These are phyloP conservation scores for Austroboletus rostrupii DNA, from an alignment of 1,284 basidiomycete genomes.

Conservation along the genomic window DNA sequence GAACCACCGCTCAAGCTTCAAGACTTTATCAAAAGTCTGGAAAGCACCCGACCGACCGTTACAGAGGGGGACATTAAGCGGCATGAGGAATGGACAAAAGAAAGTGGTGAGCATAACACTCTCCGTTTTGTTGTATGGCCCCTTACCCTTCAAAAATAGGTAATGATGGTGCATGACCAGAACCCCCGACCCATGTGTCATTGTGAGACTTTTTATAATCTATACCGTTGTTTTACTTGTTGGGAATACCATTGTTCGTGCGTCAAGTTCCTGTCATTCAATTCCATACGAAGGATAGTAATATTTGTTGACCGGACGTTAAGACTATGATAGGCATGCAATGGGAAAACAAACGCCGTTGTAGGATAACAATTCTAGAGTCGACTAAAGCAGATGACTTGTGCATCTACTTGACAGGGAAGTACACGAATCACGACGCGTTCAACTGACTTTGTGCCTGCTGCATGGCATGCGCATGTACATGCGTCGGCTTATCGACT, in stretches of 20 bases:
- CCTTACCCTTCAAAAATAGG: constrained; percentile 22
- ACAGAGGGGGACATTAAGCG: constrained; percentile 84
- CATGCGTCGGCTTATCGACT: constrained; percentile 56
- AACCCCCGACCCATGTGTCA: not conserved
- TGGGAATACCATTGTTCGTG: constrained; percentile 10
- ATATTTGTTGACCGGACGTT: constrained; percentile 14
- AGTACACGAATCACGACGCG: constrained; percentile 8
- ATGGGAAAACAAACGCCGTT: not conserved
- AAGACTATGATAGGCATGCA: constrained; percentile 17
- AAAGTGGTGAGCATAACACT: constrained; percentile 54
- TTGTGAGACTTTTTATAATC: constrained; percentile 4
- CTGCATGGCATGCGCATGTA: constrained; percentile 61
- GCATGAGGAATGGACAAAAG: constrained; percentile 91
- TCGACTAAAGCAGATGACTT: not conserved
- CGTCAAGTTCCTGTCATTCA: not conserved
- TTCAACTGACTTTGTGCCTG: constrained; percentile 37
- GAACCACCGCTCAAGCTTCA: constrained; percentile 78
- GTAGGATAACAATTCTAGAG: not conserved
- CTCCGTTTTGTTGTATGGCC: not conserved
- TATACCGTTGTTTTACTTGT: constrained; percentile 19
- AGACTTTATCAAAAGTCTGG: constrained; percentile 87
- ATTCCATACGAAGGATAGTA: constrained; percentile 1
- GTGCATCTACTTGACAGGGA: not conserved
- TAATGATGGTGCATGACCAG: constrained; percentile 41
- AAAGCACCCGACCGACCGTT: constrained; percentile 85